A percentile compares a stretch with the other conserved stretches of the same genome.
phyloP scores from a whole-genome alignment of 805 yeast species.

The Myxozyma monticola region DNA sequence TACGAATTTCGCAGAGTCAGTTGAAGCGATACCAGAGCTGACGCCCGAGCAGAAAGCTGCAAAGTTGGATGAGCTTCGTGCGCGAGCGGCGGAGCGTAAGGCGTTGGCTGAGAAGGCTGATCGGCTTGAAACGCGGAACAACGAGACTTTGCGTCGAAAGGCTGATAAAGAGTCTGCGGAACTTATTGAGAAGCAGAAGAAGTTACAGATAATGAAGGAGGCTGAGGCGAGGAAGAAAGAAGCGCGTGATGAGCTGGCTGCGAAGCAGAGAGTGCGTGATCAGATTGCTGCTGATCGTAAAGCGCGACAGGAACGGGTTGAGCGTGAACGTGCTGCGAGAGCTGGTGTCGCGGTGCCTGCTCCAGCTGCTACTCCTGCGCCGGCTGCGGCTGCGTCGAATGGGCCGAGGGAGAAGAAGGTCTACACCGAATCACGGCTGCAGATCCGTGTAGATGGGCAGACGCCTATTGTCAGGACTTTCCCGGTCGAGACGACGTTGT shows the following conservation, averaged over 20 bases:
- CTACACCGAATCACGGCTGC: conserved; percentile 32
- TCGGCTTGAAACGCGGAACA: conserved; percentile 34
- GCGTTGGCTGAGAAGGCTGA: conserved; percentile 38
- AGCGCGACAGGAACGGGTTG: conserved; percentile 34
- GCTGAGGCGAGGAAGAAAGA: conserved; percentile 38
- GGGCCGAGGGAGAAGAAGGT: conserved; percentile 24
- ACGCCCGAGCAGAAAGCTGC: conserved; percentile 37
- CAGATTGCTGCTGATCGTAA: conserved; percentile 41
- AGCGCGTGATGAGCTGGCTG: conserved; percentile 36
- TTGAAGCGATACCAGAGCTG: conserved; percentile 30
- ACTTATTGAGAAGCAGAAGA: conserved; percentile 37
- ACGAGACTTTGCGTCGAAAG: conserved; percentile 37
- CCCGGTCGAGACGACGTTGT: conserved; percentile 35
- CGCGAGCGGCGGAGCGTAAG: conserved; percentile 37
- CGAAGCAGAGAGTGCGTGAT: conserved; percentile 37
- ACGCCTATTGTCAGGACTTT: conserved; percentile 34
- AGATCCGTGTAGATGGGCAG: conserved; percentile 32
- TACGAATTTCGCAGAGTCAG: conserved; percentile 27
- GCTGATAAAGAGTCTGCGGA: conserved; percentile 35
- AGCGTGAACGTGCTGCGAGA: conserved; percentile 17
- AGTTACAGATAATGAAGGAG: conserved; percentile 37
- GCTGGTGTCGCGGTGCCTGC: conserved; percentile 16
- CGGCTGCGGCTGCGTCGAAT: conserved; percentile 27
- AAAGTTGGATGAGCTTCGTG: conserved; percentile 36
- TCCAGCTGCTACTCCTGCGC: conserved; percentile 9